Conservation (phyloP, 108 stramenopile species). For the Epithemia pelagica region DNA sequence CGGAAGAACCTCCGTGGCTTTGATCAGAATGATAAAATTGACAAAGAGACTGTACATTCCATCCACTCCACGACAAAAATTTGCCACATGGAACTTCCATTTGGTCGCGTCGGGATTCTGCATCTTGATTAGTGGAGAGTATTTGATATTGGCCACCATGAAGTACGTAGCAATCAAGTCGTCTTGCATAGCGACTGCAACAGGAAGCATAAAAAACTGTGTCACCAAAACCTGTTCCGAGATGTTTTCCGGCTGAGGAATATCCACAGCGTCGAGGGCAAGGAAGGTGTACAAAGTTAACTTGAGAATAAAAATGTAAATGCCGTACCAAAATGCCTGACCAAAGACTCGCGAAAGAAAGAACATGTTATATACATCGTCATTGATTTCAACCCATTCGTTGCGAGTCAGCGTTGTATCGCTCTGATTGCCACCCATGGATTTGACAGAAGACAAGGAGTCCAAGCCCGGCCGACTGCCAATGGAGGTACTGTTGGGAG, state of each 20-base stretch:
- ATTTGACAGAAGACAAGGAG: background rate
- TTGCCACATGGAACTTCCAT: constrained; percentile 27
- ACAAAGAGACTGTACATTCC: constrained; percentile 36
- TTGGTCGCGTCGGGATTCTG: constrained; percentile 20
- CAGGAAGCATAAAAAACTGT: constrained; percentile 46
- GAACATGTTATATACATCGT: constrained; percentile 53
- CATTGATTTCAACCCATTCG: constrained; percentile 30
- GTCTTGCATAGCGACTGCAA: constrained; percentile 49
- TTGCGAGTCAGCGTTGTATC: background rate
- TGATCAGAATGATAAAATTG: constrained; percentile 41
- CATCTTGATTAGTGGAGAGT: constrained; percentile 19
- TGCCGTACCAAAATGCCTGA: constrained; percentile 30
- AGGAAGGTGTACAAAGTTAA: constrained; percentile 23
- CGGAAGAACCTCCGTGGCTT: constrained; percentile 26
- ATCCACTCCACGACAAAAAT: constrained; percentile 35
- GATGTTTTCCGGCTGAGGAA: background rate
- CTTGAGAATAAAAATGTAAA: constrained; percentile 32
- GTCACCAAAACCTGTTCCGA: constrained; percentile 11
- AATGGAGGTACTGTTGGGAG: background rate
- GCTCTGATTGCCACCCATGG: background rate
- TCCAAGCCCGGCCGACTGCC: background rate
- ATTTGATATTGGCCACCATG: constrained; percentile 35
- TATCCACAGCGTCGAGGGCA: background rate
- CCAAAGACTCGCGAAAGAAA: constrained; percentile 25
- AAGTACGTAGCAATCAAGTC: constrained; percentile 44